Evolutionary conservation across 192 early-diverging fungal species (phyloP).

Genomic region (Rhizoclosmatium sp.): DNA sequence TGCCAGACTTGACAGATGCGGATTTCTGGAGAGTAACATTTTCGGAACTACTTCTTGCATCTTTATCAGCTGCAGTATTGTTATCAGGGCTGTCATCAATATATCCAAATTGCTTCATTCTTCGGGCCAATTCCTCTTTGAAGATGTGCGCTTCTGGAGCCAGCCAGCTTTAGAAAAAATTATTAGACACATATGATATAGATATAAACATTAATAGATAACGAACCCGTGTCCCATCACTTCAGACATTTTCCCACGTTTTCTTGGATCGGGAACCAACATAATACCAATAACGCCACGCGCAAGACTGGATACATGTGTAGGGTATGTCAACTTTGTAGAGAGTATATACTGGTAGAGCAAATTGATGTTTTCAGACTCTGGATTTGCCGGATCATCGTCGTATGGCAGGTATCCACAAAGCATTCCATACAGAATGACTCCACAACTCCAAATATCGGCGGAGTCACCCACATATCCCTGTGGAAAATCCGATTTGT

Average conservation of each 20-base stretch:
- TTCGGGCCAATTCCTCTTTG: slow-evolving; percentile 34
- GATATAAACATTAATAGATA: not conserved
- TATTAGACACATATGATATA: not conserved
- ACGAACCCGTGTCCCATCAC: slow-evolving; percentile 74
- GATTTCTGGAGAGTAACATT: too few relatives aligned
- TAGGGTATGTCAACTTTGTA: slow-evolving; percentile 62
- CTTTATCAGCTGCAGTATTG: not conserved
- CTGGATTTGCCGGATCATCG: slow-evolving; percentile 67
- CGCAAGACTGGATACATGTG: slow-evolving; percentile 55
- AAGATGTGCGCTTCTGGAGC: slow-evolving; percentile 46
- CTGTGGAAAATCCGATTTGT: slow-evolving; percentile 32
- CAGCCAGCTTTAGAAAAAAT: slow-evolving; percentile 34
- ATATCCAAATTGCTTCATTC: slow-evolving; percentile 24
- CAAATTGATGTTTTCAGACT: slow-evolving; percentile 66
- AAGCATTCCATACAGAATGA: slow-evolving; percentile 77
- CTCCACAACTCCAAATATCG: slow-evolving; percentile 96
- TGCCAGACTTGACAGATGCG: too few relatives aligned
- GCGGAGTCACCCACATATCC: slow-evolving; percentile 90
- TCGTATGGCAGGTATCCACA: slow-evolving; percentile 70
- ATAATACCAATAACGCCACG: slow-evolving; percentile 54
- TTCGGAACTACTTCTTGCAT: not conserved
- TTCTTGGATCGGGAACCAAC: slow-evolving; percentile 63
- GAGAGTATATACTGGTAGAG: slow-evolving; percentile 69
- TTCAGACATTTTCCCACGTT: slow-evolving; percentile 58
- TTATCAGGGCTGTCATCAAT: not conserved